These are phyloP conservation scores for Paramyrothecium sp. DNA, from an alignment of 2,329 filamentous ascomycete species.

Conservation along the genomic window DNA sequence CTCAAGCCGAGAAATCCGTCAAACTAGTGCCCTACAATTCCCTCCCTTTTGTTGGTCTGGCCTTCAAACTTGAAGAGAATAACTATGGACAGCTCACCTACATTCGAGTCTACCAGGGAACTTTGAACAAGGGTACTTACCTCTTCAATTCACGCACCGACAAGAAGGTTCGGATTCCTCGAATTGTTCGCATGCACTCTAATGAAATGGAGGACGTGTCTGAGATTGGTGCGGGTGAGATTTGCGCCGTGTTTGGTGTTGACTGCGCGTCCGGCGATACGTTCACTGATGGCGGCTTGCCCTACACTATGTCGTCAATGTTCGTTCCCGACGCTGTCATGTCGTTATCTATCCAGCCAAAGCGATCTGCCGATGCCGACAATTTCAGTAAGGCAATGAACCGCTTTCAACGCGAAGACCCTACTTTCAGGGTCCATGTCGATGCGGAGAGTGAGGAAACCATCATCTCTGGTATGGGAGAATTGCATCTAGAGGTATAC, in stretches of 20 bases:
- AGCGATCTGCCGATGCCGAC: conserved; percentile 84
- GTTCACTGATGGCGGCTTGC: conserved; percentile 89
- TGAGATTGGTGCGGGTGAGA: conserved; percentile 93
- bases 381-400: conserved; percentile 99
- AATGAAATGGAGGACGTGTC: conserved; percentile 98
- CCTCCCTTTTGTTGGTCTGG: conserved; percentile 89
- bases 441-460: conserved; percentile 93
- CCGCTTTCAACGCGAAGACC: conserved; percentile 96
- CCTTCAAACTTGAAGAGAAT: conserved; percentile 98
- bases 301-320: conserved; percentile 98
- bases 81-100: conserved; percentile 98
- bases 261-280: conserved; percentile 98
- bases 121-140: conserved; percentile 81
- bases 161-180: conserved; percentile 94
- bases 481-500: conserved; percentile 95
- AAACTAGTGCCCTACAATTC: conserved; percentile 92
- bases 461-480: conserved; percentile 98
- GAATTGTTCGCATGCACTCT: conserved; percentile 98
- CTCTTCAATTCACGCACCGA: conserved; percentile 92
- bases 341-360: conserved; percentile 94
- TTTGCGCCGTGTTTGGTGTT: conserved; percentile 96
- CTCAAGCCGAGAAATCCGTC: conserved; percentile 74
- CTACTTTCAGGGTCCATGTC: conserved; percentile 92
- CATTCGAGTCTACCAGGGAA: conserved; percentile 96
- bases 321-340: conserved; percentile 97